Conservation (phyloP, 768 basidiomycete species). For the Agrocybe pediades region DNA sequence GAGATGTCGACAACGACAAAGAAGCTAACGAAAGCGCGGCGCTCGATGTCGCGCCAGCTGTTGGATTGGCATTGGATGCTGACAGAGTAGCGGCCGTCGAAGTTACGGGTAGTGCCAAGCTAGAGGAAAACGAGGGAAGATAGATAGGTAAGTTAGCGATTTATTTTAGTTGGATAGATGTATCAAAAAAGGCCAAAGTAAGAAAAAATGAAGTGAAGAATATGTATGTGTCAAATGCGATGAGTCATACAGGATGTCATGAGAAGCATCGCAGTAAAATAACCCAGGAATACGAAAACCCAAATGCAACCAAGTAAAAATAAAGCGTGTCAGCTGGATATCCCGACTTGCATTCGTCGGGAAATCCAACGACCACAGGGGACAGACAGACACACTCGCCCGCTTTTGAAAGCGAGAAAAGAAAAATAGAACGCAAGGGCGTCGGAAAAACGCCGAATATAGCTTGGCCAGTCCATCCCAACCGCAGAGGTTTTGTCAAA, state of each 20-base stretch:
- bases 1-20: slow-evolving; percentile 45
- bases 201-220: not conserved
- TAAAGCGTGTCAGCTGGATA: not conserved
- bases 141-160: slow-evolving; percentile 8
- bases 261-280: not conserved
- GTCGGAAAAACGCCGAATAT: not conserved
- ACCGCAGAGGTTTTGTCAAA: not conserved
- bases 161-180: not conserved
- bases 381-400: too few species aligned
- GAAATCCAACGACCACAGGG: not conserved
- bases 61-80: not conserved
- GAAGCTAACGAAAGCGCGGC: slow-evolving; percentile 46
- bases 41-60: slow-evolving; percentile 22
- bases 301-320: not conserved
- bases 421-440: not conserved
- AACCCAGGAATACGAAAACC: not conserved
- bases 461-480: not conserved
- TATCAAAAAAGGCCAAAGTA: not conserved
- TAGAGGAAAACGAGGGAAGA: slow-evolving; percentile 18
- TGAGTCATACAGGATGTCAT: slow-evolving; percentile 5
- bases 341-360: not conserved
- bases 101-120: slow-evolving; percentile 28
- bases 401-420: not conserved
- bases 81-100: not conserved
- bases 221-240: not conserved